A percentile compares a stretch with the other conserved stretches of the same genome.
These are phyloP conservation scores for Gnaphalium uliginosum DNA, from an alignment of 129 eudicot genomes.

Conservation along the genomic window DNA sequence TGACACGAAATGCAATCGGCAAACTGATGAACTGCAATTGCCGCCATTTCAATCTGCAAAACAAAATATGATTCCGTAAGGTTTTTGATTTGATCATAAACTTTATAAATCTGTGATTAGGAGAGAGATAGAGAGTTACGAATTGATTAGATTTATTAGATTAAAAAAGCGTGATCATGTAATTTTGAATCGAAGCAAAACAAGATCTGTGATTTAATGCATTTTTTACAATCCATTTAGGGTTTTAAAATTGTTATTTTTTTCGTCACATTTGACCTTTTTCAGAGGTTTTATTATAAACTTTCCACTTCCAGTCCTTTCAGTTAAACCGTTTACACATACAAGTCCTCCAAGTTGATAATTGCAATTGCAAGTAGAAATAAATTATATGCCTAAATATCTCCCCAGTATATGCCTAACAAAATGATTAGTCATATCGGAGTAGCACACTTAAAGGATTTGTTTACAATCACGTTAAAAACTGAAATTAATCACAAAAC, in stretches of 20 bases:
- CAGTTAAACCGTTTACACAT: too few relatives aligned
- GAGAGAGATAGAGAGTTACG: slow-evolving; percentile 29
- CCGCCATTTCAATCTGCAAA: slow-evolving; percentile 65
- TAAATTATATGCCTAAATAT: too few relatives aligned
- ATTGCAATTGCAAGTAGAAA: too few relatives aligned
- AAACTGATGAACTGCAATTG: slow-evolving; percentile 76
- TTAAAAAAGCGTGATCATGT: slow-evolving; percentile 27
- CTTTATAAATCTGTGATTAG: background rate
- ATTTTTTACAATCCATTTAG: slow-evolving; percentile 26
- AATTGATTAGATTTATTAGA: slow-evolving; percentile 32
- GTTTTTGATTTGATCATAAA: slow-evolving; percentile 24
- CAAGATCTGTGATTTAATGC: slow-evolving; percentile 36
- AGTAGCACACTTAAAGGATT: too few relatives aligned
- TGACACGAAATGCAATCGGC: slow-evolving; percentile 90
- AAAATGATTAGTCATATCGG: too few relatives aligned
- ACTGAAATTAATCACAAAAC: too few relatives aligned
- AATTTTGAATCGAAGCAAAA: slow-evolving; percentile 24
- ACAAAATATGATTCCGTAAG: background rate
- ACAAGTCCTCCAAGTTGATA: too few relatives aligned
- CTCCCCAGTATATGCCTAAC: too few relatives aligned
- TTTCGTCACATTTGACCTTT: slow-evolving; percentile 16
- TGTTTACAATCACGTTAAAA: too few relatives aligned
- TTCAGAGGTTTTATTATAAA: background rate
- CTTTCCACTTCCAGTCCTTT: too few relatives aligned
- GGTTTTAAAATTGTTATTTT: slow-evolving; percentile 17